Evolutionary conservation across 202 grass and related monocot species (phyloP).

Genomic region (Bolboschoenoplectus hybrid): DNA sequence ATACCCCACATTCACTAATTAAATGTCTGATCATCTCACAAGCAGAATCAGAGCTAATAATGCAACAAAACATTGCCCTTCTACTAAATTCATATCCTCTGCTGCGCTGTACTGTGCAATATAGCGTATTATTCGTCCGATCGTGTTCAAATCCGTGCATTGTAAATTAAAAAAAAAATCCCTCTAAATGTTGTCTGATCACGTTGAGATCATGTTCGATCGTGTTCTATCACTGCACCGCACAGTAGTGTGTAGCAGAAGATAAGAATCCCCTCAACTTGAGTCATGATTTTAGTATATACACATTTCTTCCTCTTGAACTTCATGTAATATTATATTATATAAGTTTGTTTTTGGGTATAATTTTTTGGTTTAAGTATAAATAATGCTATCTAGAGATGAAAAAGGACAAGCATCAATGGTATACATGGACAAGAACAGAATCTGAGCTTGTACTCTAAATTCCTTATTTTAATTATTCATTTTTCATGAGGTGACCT

Average conservation of each 20-base stretch:
- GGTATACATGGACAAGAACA: background rate
- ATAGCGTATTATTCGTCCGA: too few relatives aligned
- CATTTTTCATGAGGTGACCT: background rate
- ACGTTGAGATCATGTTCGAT: too few relatives aligned
- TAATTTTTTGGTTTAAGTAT: background rate
- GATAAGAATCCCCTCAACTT: background rate
- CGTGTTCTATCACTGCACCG: too few relatives aligned
- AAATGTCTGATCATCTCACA: background rate
- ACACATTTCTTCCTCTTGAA: background rate
- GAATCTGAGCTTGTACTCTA: background rate
- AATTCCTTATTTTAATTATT: background rate
- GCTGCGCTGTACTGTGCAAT: too few relatives aligned
- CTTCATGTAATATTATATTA: background rate
- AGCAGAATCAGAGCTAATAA: background rate
- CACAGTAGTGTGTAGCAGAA: too few relatives aligned
- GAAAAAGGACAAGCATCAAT: background rate
- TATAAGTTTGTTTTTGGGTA: background rate
- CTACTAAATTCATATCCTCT: too few relatives aligned
- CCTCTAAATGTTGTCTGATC: too few relatives aligned
- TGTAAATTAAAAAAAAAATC: too few relatives aligned
- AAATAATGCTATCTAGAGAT: background rate
- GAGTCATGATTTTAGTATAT: background rate
- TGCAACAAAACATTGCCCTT: background rate
- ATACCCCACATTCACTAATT: slow-evolving; percentile 16
- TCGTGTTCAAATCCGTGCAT: too few relatives aligned